A percentile compares a stretch with the other conserved stretches of the same genome.
Conservation (phyloP, 208 protist species). For the Porcisia deanei region DNA sequence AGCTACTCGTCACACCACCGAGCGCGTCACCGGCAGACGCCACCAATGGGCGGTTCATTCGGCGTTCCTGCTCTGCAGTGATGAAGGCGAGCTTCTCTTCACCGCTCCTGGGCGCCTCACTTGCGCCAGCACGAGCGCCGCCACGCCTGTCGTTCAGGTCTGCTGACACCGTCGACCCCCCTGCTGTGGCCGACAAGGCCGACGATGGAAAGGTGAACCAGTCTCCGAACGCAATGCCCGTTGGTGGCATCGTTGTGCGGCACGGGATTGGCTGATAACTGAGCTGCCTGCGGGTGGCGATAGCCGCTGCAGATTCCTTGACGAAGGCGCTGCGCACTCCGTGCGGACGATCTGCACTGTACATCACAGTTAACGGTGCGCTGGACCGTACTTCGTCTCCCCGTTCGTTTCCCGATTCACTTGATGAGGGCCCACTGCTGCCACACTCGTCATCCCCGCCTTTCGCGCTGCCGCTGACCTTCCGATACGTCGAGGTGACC, state of each 20-base stretch:
- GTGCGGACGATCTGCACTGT: conserved; percentile 56
- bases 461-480: background rate
- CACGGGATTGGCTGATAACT: conserved; percentile 53
- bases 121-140: background rate
- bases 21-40: conserved; percentile 22
- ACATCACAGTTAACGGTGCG: conserved; percentile 31
- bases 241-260: conserved; percentile 53
- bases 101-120: background rate
- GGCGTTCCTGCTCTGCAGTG: conserved; percentile 19
- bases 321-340: conserved; percentile 81
- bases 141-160: background rate
- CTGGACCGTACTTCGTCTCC: background rate
- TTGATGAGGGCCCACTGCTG: background rate
- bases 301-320: conserved; percentile 60
- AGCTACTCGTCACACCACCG: conserved; percentile 26
- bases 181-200: background rate
- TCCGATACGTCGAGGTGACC: background rate
- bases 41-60: conserved; percentile 22
- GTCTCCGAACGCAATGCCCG: conserved; percentile 60
- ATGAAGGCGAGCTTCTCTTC: conserved; percentile 11
- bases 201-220: conserved; percentile 52
- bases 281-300: conserved; percentile 56
- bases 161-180: background rate
- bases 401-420: background rate
- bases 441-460: background rate